Evolutionary conservation across 805 yeast species (phyloP).

Genomic region (Starmerella vaccinii): DNA sequence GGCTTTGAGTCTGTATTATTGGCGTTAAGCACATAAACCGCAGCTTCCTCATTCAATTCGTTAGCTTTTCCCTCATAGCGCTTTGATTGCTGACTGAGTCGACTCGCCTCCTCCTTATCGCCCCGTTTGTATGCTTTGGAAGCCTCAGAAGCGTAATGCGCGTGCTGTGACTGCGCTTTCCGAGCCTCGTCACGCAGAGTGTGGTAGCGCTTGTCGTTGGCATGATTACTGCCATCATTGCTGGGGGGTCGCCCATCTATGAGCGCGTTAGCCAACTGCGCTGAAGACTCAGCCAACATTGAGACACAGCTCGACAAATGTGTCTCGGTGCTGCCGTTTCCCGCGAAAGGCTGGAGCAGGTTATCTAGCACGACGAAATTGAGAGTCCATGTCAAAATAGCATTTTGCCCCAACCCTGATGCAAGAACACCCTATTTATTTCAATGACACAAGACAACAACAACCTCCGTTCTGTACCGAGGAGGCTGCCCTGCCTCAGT

Average conservation of each 20-base stretch:
- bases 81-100: constrained; percentile 60
- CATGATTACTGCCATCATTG: constrained; percentile 33
- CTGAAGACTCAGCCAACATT: constrained; percentile 9
- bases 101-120: constrained; percentile 61
- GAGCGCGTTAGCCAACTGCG: constrained; percentile 11
- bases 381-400: not conserved
- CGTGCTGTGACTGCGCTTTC: constrained; percentile 47
- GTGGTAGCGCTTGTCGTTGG: constrained; percentile 41
- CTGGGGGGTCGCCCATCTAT: constrained; percentile 9
- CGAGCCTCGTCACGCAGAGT: constrained; percentile 59
- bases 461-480: too few relatives aligned
- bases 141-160: constrained; percentile 51
- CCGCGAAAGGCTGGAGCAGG: too few relatives aligned
- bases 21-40: constrained; percentile 51
- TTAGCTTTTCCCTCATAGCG: constrained; percentile 53
- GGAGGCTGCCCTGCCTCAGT: too few relatives aligned
- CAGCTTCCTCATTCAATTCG: constrained; percentile 64
- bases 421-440: too few relatives aligned
- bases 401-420: not conserved
- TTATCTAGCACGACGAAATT: not conserved
- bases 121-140: constrained; percentile 70
- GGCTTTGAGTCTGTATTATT: constrained; percentile 78
- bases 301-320: not conserved
- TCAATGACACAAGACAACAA: too few relatives aligned
- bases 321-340: too few relatives aligned